phyloP scores from a whole-genome alignment of 805 yeast genomes.

The Isabelozyma heimii region DNA sequence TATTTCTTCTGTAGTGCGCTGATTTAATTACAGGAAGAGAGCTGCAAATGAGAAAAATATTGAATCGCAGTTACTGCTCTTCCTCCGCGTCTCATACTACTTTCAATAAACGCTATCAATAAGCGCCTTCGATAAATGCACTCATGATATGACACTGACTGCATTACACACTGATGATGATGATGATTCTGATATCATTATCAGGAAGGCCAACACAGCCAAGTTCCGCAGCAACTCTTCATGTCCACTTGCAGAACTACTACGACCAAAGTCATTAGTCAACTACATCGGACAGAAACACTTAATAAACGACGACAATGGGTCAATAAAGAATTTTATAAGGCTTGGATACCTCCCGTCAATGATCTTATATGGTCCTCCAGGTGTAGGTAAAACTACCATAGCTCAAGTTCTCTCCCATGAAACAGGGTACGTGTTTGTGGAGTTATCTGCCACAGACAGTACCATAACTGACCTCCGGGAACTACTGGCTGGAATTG shows the following conservation, averaged over 20 bases:
- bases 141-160: no score
- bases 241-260: conserved; percentile 67
- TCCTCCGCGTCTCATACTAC: neutral
- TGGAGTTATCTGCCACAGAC: conserved; percentile 84
- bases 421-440: conserved; percentile 53
- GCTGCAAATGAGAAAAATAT: neutral
- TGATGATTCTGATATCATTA: neutral
- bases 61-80: neutral
- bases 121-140: neutral
- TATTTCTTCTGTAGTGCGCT: no score
- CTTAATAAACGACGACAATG: conserved; percentile 57
- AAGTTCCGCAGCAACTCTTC: neutral
- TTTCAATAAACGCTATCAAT: neutral
- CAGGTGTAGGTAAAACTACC: conserved; percentile 94
- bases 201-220: neutral
- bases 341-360: conserved; percentile 72
- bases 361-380: conserved; percentile 90
- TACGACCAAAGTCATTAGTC: conserved; percentile 70
- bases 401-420: conserved; percentile 65
- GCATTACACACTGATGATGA: neutral
- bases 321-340: conserved; percentile 65
- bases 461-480: conserved; percentile 66
- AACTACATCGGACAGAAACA: conserved; percentile 87
- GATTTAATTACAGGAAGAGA: no score
- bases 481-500: conserved; percentile 50